A percentile compares a stretch with the other conserved stretches of the same genome.
Evolutionary conservation across 2,329 filamentous ascomycete genomes (phyloP).

Genomic region (Ploettnerulaceae sp.): DNA sequence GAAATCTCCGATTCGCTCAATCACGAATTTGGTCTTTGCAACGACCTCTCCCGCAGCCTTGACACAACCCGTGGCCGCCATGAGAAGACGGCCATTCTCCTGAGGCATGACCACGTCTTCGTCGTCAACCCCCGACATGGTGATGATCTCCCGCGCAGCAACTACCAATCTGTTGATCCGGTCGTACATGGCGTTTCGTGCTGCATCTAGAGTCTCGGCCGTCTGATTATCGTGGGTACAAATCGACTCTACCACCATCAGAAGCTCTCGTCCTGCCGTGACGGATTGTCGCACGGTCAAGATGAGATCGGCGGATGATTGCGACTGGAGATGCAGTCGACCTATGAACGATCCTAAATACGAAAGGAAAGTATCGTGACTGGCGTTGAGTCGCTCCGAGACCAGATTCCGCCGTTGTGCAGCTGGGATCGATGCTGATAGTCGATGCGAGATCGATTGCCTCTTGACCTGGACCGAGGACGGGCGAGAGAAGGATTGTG

Average conservation of each 20-base stretch:
- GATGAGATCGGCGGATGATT: conserved; percentile 78
- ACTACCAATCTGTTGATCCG: conserved; percentile 75
- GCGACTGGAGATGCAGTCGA: conserved; percentile 81
- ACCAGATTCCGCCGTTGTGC: conserved; percentile 68
- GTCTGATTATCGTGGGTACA: conserved; percentile 70
- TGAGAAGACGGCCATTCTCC: conserved; percentile 69
- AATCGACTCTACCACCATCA: conserved; percentile 76
- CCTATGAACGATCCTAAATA: conserved; percentile 92
- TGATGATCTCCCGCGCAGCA: conserved; percentile 75
- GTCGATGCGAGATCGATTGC: conserved; percentile 54
- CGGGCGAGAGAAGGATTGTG: conserved; percentile 26
- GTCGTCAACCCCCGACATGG: conserved; percentile 60
- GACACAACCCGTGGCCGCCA: conserved; percentile 81
- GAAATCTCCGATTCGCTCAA: conserved; percentile 87
- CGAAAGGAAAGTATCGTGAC: conserved; percentile 84
- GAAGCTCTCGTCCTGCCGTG: conserved; percentile 70
- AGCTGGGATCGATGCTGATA: conserved; percentile 65
- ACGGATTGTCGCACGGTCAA: conserved; percentile 80
- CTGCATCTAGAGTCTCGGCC: conserved; percentile 60
- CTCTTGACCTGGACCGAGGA: conserved; percentile 26
- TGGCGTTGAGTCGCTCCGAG: conserved; percentile 72
- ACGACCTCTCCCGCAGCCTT: conserved; percentile 88
- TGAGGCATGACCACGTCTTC: conserved; percentile 74
- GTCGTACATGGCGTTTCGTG: conserved; percentile 72
- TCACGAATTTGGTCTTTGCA: conserved; percentile 75